Base-by-base conservation (phyloP, 306 rosid genomes). In the Vicia faba region DNA sequence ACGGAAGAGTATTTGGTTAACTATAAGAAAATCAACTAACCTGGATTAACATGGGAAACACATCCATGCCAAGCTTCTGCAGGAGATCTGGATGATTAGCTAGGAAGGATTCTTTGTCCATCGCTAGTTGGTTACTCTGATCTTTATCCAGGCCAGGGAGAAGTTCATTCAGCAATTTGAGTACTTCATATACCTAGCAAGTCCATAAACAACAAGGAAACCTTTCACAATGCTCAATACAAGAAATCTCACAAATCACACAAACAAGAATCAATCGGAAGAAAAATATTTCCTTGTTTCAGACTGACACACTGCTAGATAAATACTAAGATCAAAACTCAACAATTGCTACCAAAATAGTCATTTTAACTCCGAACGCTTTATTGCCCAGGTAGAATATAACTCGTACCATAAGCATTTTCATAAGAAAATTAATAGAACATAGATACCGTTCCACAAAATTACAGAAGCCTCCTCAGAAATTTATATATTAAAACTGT, bases 31-130 rank as follows among this genome's bases (percentile, higher is more conserved):
- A 46, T 29, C 20, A 75, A 48, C 76, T 61, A 76, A 95, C 99
- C 97, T 90, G 97, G 75, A 91, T 84, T 83, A 95, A 69, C 81
- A 80, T 69, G 61, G 99, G 95, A 82, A 95, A 80, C 68, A 90
- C 75, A 80, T 88, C 88, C 78, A 54, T 66, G 66, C 89, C 99
- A 66, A 91, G 85, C 44, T 84, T 95, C 63, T 86, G 89, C 76
- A 95, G 80, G 58, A 82, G 80, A 51, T 85, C 91, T 36, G 89
- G 85, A 51, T 16, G 80, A 84, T 66, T 57, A 62, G 66, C 83
- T 45, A 95, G 82, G 70, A 82, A 85, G 55, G 84, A 71, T 78
- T 86, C 92, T 63, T 83, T 91, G 41, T 88, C 88, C 28, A 70
- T 68, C 60, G 68, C 35, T 41, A 74, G 75, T 72, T 84, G 88